Conservation (phyloP, 1,139 yeast genomes). For the Kodamaea arcana region DNA sequence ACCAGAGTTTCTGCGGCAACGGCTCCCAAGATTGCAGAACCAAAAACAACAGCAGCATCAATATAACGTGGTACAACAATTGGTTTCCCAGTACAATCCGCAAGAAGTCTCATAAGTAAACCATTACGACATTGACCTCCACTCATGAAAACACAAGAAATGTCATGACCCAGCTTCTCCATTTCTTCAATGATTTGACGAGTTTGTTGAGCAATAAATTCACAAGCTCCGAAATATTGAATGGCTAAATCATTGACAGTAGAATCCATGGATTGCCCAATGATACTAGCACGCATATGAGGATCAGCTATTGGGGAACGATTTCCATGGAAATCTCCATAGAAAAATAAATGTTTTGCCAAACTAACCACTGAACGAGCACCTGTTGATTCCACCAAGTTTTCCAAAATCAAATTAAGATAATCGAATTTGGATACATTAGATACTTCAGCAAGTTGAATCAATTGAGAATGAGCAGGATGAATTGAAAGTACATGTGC, state of each 20-base stretch:
- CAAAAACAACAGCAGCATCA: slow-evolving; percentile 95
- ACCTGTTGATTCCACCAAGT: slow-evolving; percentile 50
- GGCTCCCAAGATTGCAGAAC: slow-evolving; percentile 92
- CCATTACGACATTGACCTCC: slow-evolving; percentile 97
- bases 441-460: slow-evolving; percentile 58
- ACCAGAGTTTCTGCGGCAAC: slow-evolving; percentile 73
- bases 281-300: slow-evolving; percentile 85
- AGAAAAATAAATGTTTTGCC: slow-evolving; percentile 82
- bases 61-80: slow-evolving; percentile 89
- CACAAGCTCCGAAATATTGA: slow-evolving; percentile 89
- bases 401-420: slow-evolving; percentile 70
- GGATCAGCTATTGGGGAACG: slow-evolving; percentile 97
- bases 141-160: slow-evolving; percentile 77
- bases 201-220: slow-evolving; percentile 95
- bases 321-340: slow-evolving; percentile 96
- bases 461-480: slow-evolving; percentile 76
- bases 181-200: slow-evolving; percentile 88
- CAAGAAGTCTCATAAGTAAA: slow-evolving; percentile 79
- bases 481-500: slow-evolving; percentile 89
- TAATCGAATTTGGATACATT: slow-evolving; percentile 77
- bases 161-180: slow-evolving; percentile 73
- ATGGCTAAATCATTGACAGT: slow-evolving; percentile 81
- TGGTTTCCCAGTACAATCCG: slow-evolving; percentile 92
- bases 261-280: slow-evolving; percentile 89
- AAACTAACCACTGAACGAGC: slow-evolving; percentile 73